These are phyloP conservation scores for Vigna reflexopilosa DNA, from an alignment of 306 rosid species.

Conservation along the genomic window DNA sequence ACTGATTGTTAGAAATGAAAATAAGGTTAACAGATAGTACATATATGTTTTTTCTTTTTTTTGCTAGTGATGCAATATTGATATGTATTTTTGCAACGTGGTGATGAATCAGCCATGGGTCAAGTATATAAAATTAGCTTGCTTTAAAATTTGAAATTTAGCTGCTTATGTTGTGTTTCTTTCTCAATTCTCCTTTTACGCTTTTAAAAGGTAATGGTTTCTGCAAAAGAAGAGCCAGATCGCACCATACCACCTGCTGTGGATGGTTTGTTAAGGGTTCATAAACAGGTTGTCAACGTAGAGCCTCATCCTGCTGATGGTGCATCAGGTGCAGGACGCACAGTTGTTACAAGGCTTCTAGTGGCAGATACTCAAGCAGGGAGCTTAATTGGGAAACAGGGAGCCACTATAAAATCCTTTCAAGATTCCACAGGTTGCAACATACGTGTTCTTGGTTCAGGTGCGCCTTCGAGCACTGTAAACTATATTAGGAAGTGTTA, in stretches of 20 bases:
- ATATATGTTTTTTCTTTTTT: neutral
- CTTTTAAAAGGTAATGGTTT: conserved; percentile 63
- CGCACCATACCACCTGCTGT: conserved; percentile 61
- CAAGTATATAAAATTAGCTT: conserved; percentile 28
- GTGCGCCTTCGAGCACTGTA: conserved; percentile 40
- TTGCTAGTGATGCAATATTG: conserved; percentile 17
- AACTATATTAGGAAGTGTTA: conserved; percentile 5
- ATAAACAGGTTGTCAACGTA: conserved; percentile 57
- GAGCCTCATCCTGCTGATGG: conserved; percentile 53
- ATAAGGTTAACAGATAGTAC: conserved; percentile 6
- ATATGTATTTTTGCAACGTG: conserved; percentile 26
- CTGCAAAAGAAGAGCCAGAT: conserved; percentile 70
- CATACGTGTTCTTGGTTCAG: conserved; percentile 63
- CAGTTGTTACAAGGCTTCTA: conserved; percentile 56
- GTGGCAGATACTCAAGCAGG: conserved; percentile 75
- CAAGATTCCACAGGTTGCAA: conserved; percentile 65
- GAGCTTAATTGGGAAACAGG: conserved; percentile 68
- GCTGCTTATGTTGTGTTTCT: neutral
- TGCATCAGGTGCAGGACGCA: conserved; percentile 47
- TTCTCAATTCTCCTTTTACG: conserved; percentile 37
- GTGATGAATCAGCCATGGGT: conserved; percentile 42
- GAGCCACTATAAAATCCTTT: conserved; percentile 58
- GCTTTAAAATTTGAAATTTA: conserved; percentile 3
- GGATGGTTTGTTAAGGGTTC: conserved; percentile 69
- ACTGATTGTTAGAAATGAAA: conserved; percentile 9